Base-by-base conservation (phyloP, 345 rosid genomes). In the Rubroshorea leprosula region DNA sequence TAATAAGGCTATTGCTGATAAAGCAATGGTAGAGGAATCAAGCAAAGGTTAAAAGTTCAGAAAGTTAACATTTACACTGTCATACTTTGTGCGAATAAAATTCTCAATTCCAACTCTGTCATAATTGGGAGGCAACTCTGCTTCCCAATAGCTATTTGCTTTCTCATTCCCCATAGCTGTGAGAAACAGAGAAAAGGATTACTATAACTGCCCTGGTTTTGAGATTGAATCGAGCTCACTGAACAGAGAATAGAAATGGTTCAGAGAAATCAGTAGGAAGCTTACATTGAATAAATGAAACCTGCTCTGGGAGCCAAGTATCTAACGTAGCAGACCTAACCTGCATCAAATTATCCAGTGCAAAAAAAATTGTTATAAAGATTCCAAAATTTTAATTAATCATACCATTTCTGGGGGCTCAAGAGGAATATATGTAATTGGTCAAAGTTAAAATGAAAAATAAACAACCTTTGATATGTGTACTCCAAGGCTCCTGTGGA, bases 271-370 rank as follows among this genome's bases (percentile, higher is more conserved):
- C 25, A 27, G 50, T 46, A n/a, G n/a, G 57, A 21, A n/a, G 66
- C 91, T 79, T 75, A 93, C 99, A 80, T 68, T 83, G 85, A 69
- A 85, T 79, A 64, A 75, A 83, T 55, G 92, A 55, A 64, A 93
- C 81, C 78, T 93, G 99, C 65, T 87, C 95, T 1, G 99, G 97
- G 56, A 93, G 96, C 99, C 99, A 93, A 62, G 97, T 93, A 77
- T 93, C 99, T 56, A 93, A 57, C 60, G 97, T 89, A 58, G 86
- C 82, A 61, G 99, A 93, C 65, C 97, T 79, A 57, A 93, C 97
- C 97, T 93, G 71, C 25, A 60, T 24, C 57, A 55, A 55, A 54
- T 26, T 31, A 57, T n/a, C 0, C 10, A 35, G 20, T 47, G 45
- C 23, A 19, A 12, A 47, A 66, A 45, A 29, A 23, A 19, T 39